These are phyloP conservation scores for Nitzschia palea DNA, from an alignment of 108 stramenopile genomes.

Conservation along the genomic window DNA sequence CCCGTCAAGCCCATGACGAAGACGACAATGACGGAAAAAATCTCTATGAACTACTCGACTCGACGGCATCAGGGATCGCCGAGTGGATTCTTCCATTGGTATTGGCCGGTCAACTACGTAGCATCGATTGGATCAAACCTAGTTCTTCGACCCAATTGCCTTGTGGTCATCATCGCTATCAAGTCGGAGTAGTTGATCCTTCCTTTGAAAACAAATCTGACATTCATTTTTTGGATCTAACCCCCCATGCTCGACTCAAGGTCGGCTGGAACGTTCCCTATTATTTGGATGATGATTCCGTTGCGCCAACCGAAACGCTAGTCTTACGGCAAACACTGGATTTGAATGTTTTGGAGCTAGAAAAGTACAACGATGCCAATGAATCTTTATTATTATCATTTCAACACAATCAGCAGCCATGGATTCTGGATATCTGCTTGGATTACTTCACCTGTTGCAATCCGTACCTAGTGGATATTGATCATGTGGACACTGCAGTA, in stretches of 20 bases:
- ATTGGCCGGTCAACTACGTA: constrained; percentile 36
- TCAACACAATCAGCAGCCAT: constrained; percentile 6
- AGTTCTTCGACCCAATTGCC: constrained; percentile 33
- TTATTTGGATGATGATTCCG: constrained; percentile 52
- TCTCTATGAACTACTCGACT: constrained; percentile 61
- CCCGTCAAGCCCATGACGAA: constrained; percentile 9
- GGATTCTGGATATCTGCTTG: constrained; percentile 62
- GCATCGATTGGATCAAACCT: constrained; percentile 51
- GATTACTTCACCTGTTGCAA: constrained; percentile 64
- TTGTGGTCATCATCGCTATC: constrained; percentile 32
- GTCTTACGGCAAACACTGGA: constrained; percentile 34
- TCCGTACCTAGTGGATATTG: constrained; percentile 52
- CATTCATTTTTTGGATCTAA: constrained; percentile 47
- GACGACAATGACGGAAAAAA: constrained; percentile 11
- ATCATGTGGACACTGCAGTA: constrained; percentile 15
- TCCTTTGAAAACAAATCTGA: not conserved
- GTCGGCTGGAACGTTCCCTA: constrained; percentile 45
- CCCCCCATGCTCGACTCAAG: constrained; percentile 29
- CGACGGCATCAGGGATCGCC: constrained; percentile 48
- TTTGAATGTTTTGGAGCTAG: constrained; percentile 28
- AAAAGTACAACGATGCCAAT: not conserved
- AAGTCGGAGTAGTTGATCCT: constrained; percentile 35
- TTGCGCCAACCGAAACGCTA: constrained; percentile 27
- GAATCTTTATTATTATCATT: not conserved
- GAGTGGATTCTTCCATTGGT: constrained; percentile 71